These are phyloP conservation scores for Capsella bursapastoris DNA, from an alignment of 345 rosid genomes.

Conservation along the genomic window DNA sequence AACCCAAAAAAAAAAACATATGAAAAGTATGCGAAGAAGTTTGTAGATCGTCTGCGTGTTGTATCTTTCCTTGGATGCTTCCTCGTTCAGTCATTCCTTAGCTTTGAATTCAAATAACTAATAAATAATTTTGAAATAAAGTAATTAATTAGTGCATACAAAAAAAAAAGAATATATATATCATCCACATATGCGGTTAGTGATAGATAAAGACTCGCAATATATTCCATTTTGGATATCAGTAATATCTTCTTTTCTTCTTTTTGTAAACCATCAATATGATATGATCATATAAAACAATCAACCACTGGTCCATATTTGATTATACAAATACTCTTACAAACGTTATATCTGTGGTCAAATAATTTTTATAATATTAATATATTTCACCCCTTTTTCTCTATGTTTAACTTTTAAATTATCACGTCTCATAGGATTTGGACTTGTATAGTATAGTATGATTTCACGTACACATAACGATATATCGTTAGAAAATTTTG, in stretches of 20 bases:
- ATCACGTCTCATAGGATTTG: neutral
- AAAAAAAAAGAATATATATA: conserved; percentile 19
- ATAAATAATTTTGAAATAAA: neutral
- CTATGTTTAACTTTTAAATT: neutral
- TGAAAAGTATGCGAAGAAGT: conserved; percentile 20
- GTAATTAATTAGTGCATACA: neutral
- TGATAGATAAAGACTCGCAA: conserved; percentile 22
- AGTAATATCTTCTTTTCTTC: conserved; percentile 14
- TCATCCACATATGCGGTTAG: conserved; percentile 34
- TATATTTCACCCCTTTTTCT: neutral
- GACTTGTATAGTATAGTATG: neutral
- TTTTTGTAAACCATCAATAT: conserved; percentile 35
- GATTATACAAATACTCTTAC: neutral
- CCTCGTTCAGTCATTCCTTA: conserved; percentile 1
- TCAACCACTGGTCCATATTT: conserved; percentile 22
- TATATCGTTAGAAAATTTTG: neutral
- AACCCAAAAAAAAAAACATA: neutral
- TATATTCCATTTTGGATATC: conserved; percentile 36
- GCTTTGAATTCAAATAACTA: conserved; percentile 37
- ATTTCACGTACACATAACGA: neutral
- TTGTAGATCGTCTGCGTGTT: conserved; percentile 8
- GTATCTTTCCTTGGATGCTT: conserved; percentile 29
- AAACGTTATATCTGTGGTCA: conserved; percentile 2
- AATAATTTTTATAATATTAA: neutral
- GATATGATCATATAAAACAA: conserved; percentile 35